Evolutionary conservation across 106 monocot species (phyloP).

Genomic region (Acanthochlamys bracteata): DNA sequence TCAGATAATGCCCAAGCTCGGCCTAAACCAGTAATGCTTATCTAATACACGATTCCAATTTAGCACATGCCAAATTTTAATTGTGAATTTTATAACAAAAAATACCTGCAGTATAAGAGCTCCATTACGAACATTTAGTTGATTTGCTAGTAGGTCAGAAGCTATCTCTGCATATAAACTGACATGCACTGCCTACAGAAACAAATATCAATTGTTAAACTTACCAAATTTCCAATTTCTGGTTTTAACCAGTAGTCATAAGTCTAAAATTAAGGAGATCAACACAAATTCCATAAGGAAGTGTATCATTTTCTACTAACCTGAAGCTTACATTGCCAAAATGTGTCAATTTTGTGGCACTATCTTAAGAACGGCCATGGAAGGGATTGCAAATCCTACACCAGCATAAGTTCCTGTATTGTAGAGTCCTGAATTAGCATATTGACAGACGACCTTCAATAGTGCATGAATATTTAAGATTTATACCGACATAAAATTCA

Average conservation of each 20-base stretch:
- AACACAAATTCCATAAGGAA: not conserved
- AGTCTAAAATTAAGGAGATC: conserved; percentile 2
- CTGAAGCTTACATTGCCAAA: conserved; percentile 64
- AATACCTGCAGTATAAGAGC: conserved; percentile 76
- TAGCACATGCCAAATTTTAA: no score
- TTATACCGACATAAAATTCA: not conserved
- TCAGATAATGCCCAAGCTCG: no score
- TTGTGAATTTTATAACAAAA: not conserved
- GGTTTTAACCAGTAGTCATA: no score
- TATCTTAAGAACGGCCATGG: conserved; percentile 77
- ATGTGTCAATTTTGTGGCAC: conserved; percentile 88
- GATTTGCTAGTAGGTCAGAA: conserved; percentile 70
- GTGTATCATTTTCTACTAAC: not conserved
- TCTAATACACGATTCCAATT: no score
- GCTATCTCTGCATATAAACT: conserved; percentile 80
- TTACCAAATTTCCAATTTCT: no score
- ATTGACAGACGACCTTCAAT: not conserved
- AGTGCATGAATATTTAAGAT: not conserved
- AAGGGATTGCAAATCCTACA: conserved; percentile 96
- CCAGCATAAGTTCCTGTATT: conserved; percentile 84
- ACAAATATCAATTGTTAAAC: no score
- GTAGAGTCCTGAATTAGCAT: conserved; percentile 4
- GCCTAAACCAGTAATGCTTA: no score
- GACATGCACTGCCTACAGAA: conserved; percentile 71
- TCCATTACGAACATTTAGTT: conserved; percentile 87